Evolutionary conservation across 148 eudicot genomes (phyloP), one percentile per base, ranked within the genome.

Genomic region (Fagopyrum homotropicum): DNA sequence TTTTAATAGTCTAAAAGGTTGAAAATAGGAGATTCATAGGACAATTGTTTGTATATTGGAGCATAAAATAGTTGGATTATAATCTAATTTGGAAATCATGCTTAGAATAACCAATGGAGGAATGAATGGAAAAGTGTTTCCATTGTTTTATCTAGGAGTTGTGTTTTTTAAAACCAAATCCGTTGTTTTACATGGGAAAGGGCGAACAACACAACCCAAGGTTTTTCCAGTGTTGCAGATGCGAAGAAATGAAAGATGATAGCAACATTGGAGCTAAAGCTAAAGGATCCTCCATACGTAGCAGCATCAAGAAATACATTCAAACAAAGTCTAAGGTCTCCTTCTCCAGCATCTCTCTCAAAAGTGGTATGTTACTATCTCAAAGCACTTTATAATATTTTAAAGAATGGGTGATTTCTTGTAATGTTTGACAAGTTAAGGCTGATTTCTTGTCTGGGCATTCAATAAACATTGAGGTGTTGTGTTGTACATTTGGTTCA

Each of bases 401-500:
- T 22, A 22, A 22, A 22, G 26, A 22, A 22, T 22, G 26, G n/a
- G n/a, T 54, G 59, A 54, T 10, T 54, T 4, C 40, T 54, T 54
- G 59, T 10, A 22, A 22, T 22, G 26, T 0, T 22, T 22, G 26
- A 22, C 26, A 22, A 22, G n/a, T 54, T 54, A n/a, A 54, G n/a
- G 2, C 59, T 54, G 26, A 22, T 22, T 54, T 11, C 59, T 10
- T 10, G 2, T 10, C 1, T 54, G 2, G n/a, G n/a, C 12, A 10
- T 10, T n/a, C 12, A 54, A 54, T 10, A 11, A 11, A 54, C n/a
- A 54, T n/a, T 54, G 59, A 11, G 12, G 5, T 54, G 12, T 54
- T 54, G 5, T 54, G 12, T 54, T 54, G 12, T 54, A 10, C 1
- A 10, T 54, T 54, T 54, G 59, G 12, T 54, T 52, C 92, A 91